Percentiles rank a stretch among this genome's conserved stretches.
Evolutionary conservation across 495 filamentous ascomycete genomes (phyloP).

Genomic region (Podospora didyma): DNA sequence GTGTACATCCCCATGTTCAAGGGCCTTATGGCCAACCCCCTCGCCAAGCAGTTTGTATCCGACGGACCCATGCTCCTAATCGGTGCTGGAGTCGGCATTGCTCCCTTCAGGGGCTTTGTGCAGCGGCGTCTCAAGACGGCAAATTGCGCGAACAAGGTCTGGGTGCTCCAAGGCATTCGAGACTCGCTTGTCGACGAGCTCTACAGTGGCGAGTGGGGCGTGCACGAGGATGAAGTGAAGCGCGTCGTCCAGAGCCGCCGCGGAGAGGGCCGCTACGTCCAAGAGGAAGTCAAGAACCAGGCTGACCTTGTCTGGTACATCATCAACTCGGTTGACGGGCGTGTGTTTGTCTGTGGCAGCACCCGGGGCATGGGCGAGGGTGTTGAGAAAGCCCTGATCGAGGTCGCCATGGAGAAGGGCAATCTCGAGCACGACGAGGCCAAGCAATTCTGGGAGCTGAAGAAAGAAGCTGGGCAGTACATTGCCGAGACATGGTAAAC

Average conservation of each 20-base stretch:
- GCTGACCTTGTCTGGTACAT: constrained; percentile 96
- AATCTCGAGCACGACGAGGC: constrained; percentile 71
- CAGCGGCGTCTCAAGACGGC: constrained; percentile 91
- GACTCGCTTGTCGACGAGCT: constrained; percentile 91
- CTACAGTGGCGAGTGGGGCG: constrained; percentile 94
- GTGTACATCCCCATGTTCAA: constrained; percentile 93
- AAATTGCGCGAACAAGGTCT: constrained; percentile 98
- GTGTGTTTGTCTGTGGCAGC: constrained; percentile 93
- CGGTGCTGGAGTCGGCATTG: constrained; percentile 93
- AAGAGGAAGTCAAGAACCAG: constrained; percentile 80
- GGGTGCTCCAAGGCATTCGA: constrained; percentile 95
- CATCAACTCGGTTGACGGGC: constrained; percentile 86
- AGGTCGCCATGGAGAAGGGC: constrained; percentile 77
- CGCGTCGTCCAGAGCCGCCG: constrained; percentile 84
- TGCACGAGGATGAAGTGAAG: constrained; percentile 88
- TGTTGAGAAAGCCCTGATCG: constrained; percentile 76
- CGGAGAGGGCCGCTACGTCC: constrained; percentile 75
- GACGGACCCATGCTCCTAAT: constrained; percentile 98
- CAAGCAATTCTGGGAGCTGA: constrained; percentile 70
- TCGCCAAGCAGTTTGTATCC: constrained; percentile 80
- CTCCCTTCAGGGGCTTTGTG: constrained; percentile 95
- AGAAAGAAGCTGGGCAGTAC: constrained; percentile 81
- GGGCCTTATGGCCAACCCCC: constrained; percentile 95
- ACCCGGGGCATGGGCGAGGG: constrained; percentile 97
- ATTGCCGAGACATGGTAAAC: constrained; percentile 71